Conservation (phyloP, 768 basidiomycete species). For the Leccinum aurantiacum region DNA sequence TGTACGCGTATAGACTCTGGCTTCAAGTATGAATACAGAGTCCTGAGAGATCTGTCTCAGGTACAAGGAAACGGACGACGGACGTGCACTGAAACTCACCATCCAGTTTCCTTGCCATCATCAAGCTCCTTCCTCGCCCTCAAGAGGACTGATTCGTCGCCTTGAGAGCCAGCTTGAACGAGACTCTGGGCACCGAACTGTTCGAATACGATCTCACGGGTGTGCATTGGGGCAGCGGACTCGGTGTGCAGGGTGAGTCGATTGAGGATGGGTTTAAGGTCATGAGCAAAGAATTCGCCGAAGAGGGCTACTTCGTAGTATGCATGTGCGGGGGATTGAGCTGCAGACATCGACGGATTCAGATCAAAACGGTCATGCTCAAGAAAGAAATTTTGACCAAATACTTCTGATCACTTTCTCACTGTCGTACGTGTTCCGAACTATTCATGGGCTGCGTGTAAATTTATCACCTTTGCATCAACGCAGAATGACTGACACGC, state of each 20-base stretch:
- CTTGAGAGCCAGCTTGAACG: constrained; percentile 46
- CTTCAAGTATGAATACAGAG: constrained; percentile 76
- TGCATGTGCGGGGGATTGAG: constrained; percentile 44
- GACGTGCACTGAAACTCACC: constrained; percentile 42
- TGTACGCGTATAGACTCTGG: constrained; percentile 83
- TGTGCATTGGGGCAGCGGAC: constrained; percentile 70
- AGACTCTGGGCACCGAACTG: constrained; percentile 67
- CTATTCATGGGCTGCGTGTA: not conserved
- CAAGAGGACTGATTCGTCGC: constrained; percentile 65
- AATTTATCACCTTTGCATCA: no score
- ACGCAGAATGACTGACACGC: constrained; percentile 10
- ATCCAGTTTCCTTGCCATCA: constrained; percentile 53
- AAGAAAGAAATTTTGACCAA: not conserved
- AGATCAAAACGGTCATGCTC: not conserved
- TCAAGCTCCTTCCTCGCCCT: constrained; percentile 75
- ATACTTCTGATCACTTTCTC: not conserved
- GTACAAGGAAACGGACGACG: not conserved
- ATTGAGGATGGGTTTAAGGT: constrained; percentile 75
- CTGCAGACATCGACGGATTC: constrained; percentile 19
- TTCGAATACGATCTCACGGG: constrained; percentile 79
- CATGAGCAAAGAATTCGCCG: constrained; percentile 76
- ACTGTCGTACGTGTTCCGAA: not conserved
- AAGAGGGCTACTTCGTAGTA: constrained; percentile 86
- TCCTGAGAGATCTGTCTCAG: constrained; percentile 41
- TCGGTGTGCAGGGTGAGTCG: constrained; percentile 81